These are phyloP conservation scores for Verticillium klebahnii DNA, from an alignment of 2,329 filamentous ascomycete species.

Conservation along the genomic window DNA sequence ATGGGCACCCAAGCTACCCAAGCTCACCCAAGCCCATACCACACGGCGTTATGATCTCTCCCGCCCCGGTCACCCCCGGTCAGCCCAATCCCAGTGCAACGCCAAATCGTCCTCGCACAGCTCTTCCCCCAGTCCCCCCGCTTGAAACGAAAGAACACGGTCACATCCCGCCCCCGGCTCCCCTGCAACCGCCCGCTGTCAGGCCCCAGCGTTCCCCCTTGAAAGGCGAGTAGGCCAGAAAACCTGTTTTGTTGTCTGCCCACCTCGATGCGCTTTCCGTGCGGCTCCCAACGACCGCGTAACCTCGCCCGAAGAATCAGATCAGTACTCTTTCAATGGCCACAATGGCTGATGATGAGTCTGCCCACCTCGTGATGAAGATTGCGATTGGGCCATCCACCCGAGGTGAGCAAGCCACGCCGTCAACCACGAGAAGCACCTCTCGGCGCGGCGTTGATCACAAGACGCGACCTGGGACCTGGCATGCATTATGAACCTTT, in stretches of 20 bases:
- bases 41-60: background rate
- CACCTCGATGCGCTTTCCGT: background rate
- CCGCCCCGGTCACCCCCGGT: background rate
- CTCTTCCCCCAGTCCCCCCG: conserved; percentile 30
- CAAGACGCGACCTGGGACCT: background rate
- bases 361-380: background rate
- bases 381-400: background rate
- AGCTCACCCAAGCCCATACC: background rate
- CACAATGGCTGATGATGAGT: background rate
- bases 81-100: background rate
- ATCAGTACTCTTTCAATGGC: background rate
- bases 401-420: background rate
- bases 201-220: background rate
- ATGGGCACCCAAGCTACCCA: too few species aligned
- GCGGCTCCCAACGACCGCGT: background rate
- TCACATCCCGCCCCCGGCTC: conserved; percentile 55
- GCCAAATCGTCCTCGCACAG: background rate
- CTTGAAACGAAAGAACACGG: conserved; percentile 84
- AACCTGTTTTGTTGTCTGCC: background rate
- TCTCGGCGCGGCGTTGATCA: background rate
- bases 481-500: too few species aligned
- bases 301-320: background rate
- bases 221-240: background rate
- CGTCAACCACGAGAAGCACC: background rate
- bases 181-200: conserved; percentile 30